phyloP scores from a whole-genome alignment of 768 basidiomycete genomes.

The Rhodotorula toruloides region DNA sequence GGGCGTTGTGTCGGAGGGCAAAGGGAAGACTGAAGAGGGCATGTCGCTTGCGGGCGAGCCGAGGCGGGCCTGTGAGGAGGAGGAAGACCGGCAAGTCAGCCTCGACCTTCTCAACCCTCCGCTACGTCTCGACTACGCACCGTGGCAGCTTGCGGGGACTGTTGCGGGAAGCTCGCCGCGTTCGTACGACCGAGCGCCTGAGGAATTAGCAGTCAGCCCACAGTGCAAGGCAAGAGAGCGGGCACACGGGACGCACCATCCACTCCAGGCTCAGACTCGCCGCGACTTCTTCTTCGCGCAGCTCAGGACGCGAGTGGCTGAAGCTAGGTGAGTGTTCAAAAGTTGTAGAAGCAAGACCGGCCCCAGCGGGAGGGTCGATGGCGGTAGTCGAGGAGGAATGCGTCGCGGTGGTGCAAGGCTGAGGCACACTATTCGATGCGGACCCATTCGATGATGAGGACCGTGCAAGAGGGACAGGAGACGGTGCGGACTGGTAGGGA shows the following conservation, averaged over 20 bases:
- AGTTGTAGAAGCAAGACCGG: neutral
- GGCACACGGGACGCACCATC: neutral
- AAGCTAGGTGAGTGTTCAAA: neutral
- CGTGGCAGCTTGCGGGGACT: neutral
- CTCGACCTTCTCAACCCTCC: neutral
- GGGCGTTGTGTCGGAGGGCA: neutral
- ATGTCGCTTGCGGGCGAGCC: too few relatives aligned
- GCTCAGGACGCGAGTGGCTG: neutral
- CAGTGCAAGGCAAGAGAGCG: neutral
- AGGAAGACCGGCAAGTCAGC: neutral
- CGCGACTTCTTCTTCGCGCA: constrained; percentile 17
- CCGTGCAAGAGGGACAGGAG: neutral
- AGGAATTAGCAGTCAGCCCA: neutral
- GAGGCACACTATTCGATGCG: too few relatives aligned
- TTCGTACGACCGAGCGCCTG: constrained; percentile 10
- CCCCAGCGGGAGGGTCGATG: neutral
- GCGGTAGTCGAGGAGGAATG: too few relatives aligned
- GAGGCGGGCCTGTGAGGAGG: neutral
- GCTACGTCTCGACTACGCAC: neutral
- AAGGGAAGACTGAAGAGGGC: neutral
- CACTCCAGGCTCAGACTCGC: constrained; percentile 11
- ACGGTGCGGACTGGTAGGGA: neutral
- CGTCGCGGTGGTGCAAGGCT: too few relatives aligned
- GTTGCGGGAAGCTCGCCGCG: neutral
- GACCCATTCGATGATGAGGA: too few relatives aligned